Base-by-base conservation (phyloP, 2,329 filamentous ascomycete genomes). In the Fusarium dimerum region DNA sequence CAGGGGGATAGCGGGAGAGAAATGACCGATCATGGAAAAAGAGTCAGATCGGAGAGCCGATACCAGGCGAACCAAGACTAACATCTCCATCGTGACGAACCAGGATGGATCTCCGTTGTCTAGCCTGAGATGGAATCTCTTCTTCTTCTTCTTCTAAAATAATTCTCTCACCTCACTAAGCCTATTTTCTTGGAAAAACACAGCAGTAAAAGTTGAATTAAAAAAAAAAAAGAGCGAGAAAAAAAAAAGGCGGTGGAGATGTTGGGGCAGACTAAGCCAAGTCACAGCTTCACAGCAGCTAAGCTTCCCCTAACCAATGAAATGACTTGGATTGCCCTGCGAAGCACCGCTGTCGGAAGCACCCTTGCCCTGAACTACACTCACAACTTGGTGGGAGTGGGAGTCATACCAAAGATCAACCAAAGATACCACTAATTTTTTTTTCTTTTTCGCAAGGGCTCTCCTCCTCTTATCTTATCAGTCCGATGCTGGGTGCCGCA, bases 381-480 rank as follows among this genome's bases (percentile, higher is more conserved):
- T 26, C 20, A 26, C 20, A 26, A 26, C 20, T 26, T 26, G 20
- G 20, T 26, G 20, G 20, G 20, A 36, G 32, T 11, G 32, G 32
- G 32, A 36, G 32, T 36, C 32, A 36, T 15, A 36, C 32, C 32
- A 36, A 36, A 36, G 46, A 40, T 34, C 30, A 38, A 39, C 39
- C 55, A 57, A 50, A 39, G 38, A 62, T 52, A 62, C 59, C 43
- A 58, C 50, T 36, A 60, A 49, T 64, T 61, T 61, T n/a, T n/a
- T n/a, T n/a, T n/a, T n/a, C n/a, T n/a, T n/a, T 65, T 65, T 65
- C 57, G 48, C 36, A 45, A 36, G 32, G 32, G 32, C 32, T 15
- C 32, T 36, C 32, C 32, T 15, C n/a, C 34, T 46, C 57, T 64
- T 65, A 65, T 65, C 62, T 65, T 65, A 65, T 65, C 62, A 50